Evolutionary conservation across 495 filamentous ascomycete genomes (phyloP).

Genomic region (Amorphotheca resinae): DNA sequence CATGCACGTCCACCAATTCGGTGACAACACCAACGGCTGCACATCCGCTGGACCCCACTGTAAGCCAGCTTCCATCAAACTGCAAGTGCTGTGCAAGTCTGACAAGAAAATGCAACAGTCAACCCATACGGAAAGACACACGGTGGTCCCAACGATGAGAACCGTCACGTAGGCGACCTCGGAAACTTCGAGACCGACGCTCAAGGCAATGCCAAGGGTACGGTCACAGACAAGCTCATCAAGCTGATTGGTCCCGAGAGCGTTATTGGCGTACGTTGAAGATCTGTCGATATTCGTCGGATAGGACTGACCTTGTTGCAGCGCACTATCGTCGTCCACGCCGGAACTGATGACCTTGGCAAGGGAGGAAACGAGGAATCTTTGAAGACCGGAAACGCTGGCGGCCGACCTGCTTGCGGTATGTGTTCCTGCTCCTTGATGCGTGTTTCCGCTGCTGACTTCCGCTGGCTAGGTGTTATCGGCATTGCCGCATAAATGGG

Average conservation of each 20-base stretch:
- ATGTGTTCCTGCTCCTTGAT: constrained; percentile 23
- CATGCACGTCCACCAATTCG: constrained; percentile 96
- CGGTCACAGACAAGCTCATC: constrained; percentile 61
- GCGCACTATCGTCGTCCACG: constrained; percentile 92
- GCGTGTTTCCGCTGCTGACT: constrained; percentile 9
- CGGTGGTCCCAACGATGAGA: constrained; percentile 69
- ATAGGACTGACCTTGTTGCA: constrained; percentile 24
- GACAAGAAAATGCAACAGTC: constrained; percentile 39
- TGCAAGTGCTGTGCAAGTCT: background rate
- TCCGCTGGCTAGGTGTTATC: constrained; percentile 53
- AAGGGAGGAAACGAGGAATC: constrained; percentile 82
- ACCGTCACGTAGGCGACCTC: constrained; percentile 91
- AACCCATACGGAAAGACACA: constrained; percentile 89
- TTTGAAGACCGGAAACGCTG: constrained; percentile 96
- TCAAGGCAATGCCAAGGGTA: constrained; percentile 75
- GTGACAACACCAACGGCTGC: constrained; percentile 99
- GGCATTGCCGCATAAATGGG: constrained; percentile 54
- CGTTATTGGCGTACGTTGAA: constrained; percentile 72
- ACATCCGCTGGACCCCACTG: constrained; percentile 95
- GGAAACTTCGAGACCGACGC: constrained; percentile 94
- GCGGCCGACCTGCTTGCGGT: constrained; percentile 85
- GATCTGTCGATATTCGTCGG: constrained; percentile 3
- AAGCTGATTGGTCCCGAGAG: constrained; percentile 94
- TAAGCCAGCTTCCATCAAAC: constrained; percentile 21
- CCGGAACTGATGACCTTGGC: constrained; percentile 91